Base-by-base conservation (phyloP, 1,284 basidiomycete genomes). In the Ustilago esculenta region DNA sequence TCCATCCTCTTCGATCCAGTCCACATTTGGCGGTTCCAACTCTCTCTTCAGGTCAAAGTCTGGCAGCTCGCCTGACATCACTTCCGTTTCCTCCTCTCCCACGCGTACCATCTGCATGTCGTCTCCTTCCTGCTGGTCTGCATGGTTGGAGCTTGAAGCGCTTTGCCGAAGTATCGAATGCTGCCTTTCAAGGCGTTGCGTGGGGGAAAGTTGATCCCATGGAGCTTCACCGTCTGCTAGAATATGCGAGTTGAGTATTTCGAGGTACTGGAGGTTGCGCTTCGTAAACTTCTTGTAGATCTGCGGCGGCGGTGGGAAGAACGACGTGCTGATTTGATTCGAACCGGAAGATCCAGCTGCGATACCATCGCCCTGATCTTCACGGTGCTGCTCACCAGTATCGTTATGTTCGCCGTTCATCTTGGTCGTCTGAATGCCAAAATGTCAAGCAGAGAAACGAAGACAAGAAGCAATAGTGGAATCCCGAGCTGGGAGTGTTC, bases 1-100 rank as follows among this genome's bases (percentile, higher is more conserved):
- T 25, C 79, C 79, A 41, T 81, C 79, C 33, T 81, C 53, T 43
- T 78, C 74, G 44, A 81, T 80, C 79, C 76, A 81, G 35, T 77
- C 73, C 6, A 79, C 54, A 17, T 68, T 65, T 23, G 77, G 79
- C 14, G 70, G 70, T 17, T 49, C 46, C 6, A 80, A 60, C 27
- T 65, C 64, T 34, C 51, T 57, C 11, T 67, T 52, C 35, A 79
- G 39, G 29, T 79, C 77, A 24, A 71, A 68, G 24, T 71, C 61
- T 11, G 75, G 72, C n/a, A 70, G 48, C 10, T 49, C 37, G 8
- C n/a, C 15, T 3, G 20, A 10, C 6, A 34, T 15, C 9, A 33
- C 15, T 18, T 37, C 15, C 6, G n/a, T n/a, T 0, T 5, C 37
- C 2, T n/a, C 32, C 3, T 49, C 47, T 18, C 44, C 52, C 11